Base-by-base conservation (phyloP, 768 basidiomycete genomes). In the Amanita thiersii region DNA sequence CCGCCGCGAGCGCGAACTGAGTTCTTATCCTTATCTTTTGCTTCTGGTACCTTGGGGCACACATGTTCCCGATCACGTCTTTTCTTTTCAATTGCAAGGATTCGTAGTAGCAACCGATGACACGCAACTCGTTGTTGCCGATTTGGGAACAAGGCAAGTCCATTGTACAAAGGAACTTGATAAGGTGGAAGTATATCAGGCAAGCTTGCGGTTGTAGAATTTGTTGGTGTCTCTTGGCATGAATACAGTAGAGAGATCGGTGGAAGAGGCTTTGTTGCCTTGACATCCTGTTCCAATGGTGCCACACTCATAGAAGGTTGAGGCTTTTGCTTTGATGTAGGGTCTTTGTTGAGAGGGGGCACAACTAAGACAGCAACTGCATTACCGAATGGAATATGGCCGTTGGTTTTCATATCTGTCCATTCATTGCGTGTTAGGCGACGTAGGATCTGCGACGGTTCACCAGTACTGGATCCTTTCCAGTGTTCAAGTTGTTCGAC, bases 301-400 rank as follows among this genome's bases (percentile, higher is more conserved):
- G 63, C 42, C 40, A 67, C 40, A 44, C 63, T 57, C 56, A 70
- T 59, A 31, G 66, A 54, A 30, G 61, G 47, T 23, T 58, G 38
- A 10, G 77, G 72, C 18, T 68, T 62, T 42, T 56, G 37, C 40
- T 68, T 70, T 3, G 75, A 73, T 19, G 46, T 44, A 11, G 69
- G 68, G 50, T 79, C 61, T 42, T 64, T 72, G 45, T 81, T 80
- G 17, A 79, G 61, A 2, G 81, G 81, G 12, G 86, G 82, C 4
- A 81, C 70, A 20, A 84, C 69, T 23, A 89, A 58, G 26, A 89
- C 58, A n/a, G 85, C 86, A 1, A 78, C 59, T 0, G 79, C 81
- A 49, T 72, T 66, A 5, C 63, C 54, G 52, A 65, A 68, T 3
- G 77, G 72, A 23, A 81, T 56, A 0, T 55, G 48, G 2, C 73